Base-by-base conservation (phyloP, 768 basidiomycete species). In the Psilocybe azurescens region DNA sequence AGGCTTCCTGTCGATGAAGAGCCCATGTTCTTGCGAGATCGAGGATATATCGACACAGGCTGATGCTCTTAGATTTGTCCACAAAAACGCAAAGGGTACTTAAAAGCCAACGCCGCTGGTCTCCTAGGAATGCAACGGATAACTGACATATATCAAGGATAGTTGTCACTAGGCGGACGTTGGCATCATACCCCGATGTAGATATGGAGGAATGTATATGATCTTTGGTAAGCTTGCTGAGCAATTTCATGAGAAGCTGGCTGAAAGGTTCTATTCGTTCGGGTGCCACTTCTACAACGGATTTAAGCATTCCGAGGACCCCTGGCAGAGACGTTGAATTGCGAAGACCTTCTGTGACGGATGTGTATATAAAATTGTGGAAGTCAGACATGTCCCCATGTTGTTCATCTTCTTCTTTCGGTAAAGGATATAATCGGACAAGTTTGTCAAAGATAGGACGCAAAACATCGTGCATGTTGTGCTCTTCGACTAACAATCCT, bases 1-100 rank as follows among this genome's bases (percentile, higher is more conserved):
- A 92, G 1, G 89, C 82, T 59, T 97, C 94, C 56, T 90, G 90
- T 68, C 86, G 87, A 47, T 89, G 86, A 66, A 97, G 79, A n/a
- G 93, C 90, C 96, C 97, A 99, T 28, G 90, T 89, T 52, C 90
- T 85, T 53, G 92, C 86, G 59, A 98, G 85, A 58, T 95, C 91
- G 20, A 99, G 83, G 64, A 97, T 85, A 70, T 91, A 94, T 13
- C 86, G 87, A 71, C 94, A 96, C 2, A 99, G 83, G 13, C 83
- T 74, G 3, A 80, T 67, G 67, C 89, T 95, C 71, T 91, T 90
- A 8, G 95, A 96, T 75, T 97, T 95, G 69, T 97, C 96, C 47
- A 94, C 88, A 41, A 99, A 82, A 28, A 88, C 87, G 16, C 88
- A 85, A 63, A 98, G 84, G 11, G 88, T 88, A 61, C 84, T 89